A percentile compares a stretch with the other conserved stretches of the same genome.
These are phyloP conservation scores for Phytophthora melonis DNA, from an alignment of 352 stramenopile species.

Conservation along the genomic window DNA sequence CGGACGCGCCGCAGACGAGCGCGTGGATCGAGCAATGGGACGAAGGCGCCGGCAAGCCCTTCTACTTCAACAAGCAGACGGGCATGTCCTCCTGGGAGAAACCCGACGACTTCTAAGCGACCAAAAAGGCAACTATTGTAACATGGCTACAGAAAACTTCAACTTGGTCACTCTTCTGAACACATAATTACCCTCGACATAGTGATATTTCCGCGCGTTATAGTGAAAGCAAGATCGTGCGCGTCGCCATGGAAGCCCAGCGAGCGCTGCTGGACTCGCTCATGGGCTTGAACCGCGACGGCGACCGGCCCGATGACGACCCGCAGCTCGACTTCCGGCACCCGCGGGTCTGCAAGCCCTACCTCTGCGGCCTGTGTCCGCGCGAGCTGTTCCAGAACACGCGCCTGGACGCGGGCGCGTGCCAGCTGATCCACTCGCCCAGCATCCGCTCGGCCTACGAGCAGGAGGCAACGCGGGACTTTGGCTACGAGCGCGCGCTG, in stretches of 20 bases:
- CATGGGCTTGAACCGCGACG: conserved; percentile 93
- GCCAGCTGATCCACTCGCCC: conserved; percentile 74
- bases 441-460: conserved; percentile 75
- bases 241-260: conserved; percentile 76
- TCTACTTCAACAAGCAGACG: conserved; percentile 92
- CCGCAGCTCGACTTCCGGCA: conserved; percentile 77
- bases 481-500: conserved; percentile 79
- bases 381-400: conserved; percentile 93
- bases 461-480: conserved; percentile 42
- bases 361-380: conserved; percentile 84
- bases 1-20: conserved; percentile 30
- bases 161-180: conserved; percentile 1
- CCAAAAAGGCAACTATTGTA: background rate
- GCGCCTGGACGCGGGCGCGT: conserved; percentile 86
- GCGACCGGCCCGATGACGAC: conserved; percentile 80
- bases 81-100: conserved; percentile 86
- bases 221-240: conserved; percentile 13
- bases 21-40: conserved; percentile 88
- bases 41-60: conserved; percentile 74
- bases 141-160: conserved; percentile 13
- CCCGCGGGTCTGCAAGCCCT: conserved; percentile 82
- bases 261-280: conserved; percentile 89
- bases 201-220: background rate
- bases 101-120: conserved; percentile 63
- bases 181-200: background rate